Base-by-base conservation (phyloP, 208 protist species). In the Leptomonas pyrrhocoris region DNA sequence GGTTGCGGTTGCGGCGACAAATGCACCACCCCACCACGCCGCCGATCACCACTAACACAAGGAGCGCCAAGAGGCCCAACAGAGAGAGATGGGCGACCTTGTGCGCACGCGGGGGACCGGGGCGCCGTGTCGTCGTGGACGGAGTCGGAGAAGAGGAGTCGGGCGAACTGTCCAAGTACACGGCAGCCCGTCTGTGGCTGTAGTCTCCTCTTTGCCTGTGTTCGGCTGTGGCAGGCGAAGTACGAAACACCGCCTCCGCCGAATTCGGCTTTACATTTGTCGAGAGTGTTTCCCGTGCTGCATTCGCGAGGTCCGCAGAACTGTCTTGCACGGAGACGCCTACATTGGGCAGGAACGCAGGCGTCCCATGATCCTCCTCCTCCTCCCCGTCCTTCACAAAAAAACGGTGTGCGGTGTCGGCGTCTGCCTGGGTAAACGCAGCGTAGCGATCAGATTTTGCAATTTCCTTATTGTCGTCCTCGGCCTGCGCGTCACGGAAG, bases 1-100 rank as follows among this genome's bases (percentile, higher is more conserved):
- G 74, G 56, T 85, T 82, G 27, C 74, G 79, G 34, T 69, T 79
- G 42, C 71, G 73, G 43, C 80, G 80, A 42, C 48, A 82, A 28
- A 80, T 36, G 3, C 82, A 71, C 50, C 78, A 60, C 12, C 56
- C 46, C 12, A 85, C 15, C 36, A 83, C 75, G n/a, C 66, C 28
- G 34, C 73, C 60, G 18, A 61, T 58, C 0, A 68, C 72, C 3
- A 75, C 48, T 11, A 94, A 70, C 3, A 90, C 66, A 9, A 91
- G 36, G 9, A 94, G 77, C 3, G 77, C 82, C 0, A 74, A 58
- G 2, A 82, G 56, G 28, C 74, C 79, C 0, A 74, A 58, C 0
- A 80, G 45, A 38, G 66, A 54, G 43, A 56, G 49, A 55, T 68
- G 67, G 58, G 31, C 49, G 2, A 18, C 31, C 16, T 19, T 7